phyloP scores from a whole-genome alignment of 176 grass and related monocot species.

The Panicum miliaceum region DNA sequence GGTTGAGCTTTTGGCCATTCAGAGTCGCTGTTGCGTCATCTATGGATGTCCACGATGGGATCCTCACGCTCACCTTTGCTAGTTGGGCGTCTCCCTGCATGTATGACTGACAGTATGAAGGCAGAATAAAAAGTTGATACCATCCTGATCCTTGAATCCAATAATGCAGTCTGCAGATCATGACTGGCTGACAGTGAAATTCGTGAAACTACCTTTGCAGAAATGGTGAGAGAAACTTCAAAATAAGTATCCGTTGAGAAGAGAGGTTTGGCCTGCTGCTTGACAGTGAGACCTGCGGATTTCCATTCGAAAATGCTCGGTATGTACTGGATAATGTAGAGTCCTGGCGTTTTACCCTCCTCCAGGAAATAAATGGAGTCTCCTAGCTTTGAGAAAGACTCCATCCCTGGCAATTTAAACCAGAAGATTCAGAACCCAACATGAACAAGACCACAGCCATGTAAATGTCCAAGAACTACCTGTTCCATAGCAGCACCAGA shows the following conservation, averaged over 20 bases:
- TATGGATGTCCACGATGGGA: conserved; percentile 82
- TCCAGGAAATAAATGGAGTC: conserved; percentile 93
- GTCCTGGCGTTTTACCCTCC: conserved; percentile 52
- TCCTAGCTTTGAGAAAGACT: conserved; percentile 93
- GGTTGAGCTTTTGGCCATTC: conserved; percentile 58
- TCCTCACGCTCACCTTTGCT: conserved; percentile 67
- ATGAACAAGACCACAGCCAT: background rate
- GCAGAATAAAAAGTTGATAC: background rate
- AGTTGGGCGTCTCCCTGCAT: conserved; percentile 46
- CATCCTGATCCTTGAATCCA: background rate
- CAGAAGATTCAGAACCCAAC: background rate
- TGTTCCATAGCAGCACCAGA: conserved; percentile 97
- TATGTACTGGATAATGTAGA: conserved; percentile 84
- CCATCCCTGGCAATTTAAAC: conserved; percentile 59
- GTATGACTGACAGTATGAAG: background rate
- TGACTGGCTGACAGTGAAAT: background rate
- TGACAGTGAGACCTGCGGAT: conserved; percentile 48
- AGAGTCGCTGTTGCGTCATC: conserved; percentile 49
- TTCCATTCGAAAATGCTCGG: conserved; percentile 83
- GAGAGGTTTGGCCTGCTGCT: conserved; percentile 59
- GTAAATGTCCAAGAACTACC: conserved; percentile 43
- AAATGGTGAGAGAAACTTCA: conserved; percentile 59
- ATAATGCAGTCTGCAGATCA: background rate
- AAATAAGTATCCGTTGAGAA: conserved; percentile 57
- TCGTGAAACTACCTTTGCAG: conserved; percentile 52